phyloP scores from a whole-genome alignment of 2,329 filamentous ascomycete genomes.

The Diaporthe eres region DNA sequence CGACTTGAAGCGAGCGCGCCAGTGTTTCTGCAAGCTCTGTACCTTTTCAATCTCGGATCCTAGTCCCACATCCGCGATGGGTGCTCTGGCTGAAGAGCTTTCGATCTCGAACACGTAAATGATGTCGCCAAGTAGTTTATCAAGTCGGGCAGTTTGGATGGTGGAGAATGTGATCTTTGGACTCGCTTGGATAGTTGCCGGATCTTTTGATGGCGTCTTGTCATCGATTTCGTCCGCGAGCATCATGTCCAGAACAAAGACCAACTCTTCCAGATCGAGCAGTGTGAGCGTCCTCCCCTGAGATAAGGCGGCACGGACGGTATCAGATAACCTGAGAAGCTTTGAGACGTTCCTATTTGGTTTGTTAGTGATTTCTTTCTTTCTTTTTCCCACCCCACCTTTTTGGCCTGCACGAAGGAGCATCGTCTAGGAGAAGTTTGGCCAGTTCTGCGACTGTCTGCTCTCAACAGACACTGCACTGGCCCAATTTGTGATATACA shows the following conservation, averaged over 20 bases:
- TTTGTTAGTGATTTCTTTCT: not conserved
- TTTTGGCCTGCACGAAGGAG: not conserved
- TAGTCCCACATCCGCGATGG: not conserved
- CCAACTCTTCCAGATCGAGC: conserved; percentile 33
- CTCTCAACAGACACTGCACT: not conserved
- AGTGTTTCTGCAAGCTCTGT: conserved; percentile 27
- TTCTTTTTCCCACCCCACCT: not conserved
- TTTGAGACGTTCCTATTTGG: conserved; percentile 29
- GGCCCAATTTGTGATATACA: no score
- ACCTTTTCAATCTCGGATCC: conserved; percentile 31
- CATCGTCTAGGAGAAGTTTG: not conserved
- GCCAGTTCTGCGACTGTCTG: not conserved
- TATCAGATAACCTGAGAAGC: conserved; percentile 39
- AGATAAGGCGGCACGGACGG: conserved; percentile 30
- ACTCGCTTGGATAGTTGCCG: not conserved
- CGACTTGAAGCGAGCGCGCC: conserved; percentile 37
- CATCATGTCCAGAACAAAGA: conserved; percentile 39
- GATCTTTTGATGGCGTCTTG: not conserved
- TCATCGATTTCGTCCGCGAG: conserved; percentile 36
- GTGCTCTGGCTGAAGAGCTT: not conserved
- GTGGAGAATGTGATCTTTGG: conserved; percentile 28
- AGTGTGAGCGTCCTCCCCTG: conserved; percentile 9
- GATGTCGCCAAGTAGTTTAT: conserved; percentile 41
- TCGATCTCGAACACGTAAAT: conserved; percentile 21
- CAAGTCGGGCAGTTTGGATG: conserved; percentile 36